Conservation (phyloP, 2,329 filamentous ascomycete species). For the Alternaria arborescens region DNA sequence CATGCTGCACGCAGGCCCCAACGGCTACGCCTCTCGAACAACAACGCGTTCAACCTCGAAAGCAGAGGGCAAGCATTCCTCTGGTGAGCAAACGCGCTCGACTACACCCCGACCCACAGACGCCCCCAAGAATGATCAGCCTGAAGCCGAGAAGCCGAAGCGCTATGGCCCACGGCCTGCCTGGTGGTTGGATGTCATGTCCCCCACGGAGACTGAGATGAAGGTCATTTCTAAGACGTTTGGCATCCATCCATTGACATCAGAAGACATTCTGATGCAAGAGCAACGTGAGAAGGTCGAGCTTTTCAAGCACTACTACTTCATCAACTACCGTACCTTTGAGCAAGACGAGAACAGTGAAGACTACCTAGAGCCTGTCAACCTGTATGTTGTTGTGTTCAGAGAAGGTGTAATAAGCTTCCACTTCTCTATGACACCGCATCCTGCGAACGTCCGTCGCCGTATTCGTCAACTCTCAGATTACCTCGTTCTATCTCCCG, state of each 20-base stretch:
- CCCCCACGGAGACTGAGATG: constrained; percentile 94
- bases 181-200: constrained; percentile 95
- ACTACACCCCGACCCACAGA: constrained; percentile 34
- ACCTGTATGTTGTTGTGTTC: constrained; percentile 98
- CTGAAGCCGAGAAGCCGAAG: constrained; percentile 47
- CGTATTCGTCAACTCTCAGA: constrained; percentile 93
- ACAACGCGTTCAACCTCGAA: constrained; percentile 26
- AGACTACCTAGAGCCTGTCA: constrained; percentile 92
- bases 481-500: constrained; percentile 89
- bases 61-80: constrained; percentile 22
- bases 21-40: constrained; percentile 36
- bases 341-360: constrained; percentile 92
- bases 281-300: constrained; percentile 98
- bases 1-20: constrained; percentile 28
- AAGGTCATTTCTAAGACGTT: constrained; percentile 91
- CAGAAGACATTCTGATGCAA: constrained; percentile 96
- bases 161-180: constrained; percentile 80
- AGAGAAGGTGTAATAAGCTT: constrained; percentile 94
- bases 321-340: constrained; percentile 97
- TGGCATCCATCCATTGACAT: constrained; percentile 92
- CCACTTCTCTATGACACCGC: constrained; percentile 95
- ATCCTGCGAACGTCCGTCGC: constrained; percentile 93
- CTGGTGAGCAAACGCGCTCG: constrained; percentile 35
- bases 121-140: constrained; percentile 55
- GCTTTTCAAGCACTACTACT: constrained; percentile 96